phyloP scores from a whole-genome alignment of 1,284 basidiomycete genomes.

The Puccinia hordei region DNA sequence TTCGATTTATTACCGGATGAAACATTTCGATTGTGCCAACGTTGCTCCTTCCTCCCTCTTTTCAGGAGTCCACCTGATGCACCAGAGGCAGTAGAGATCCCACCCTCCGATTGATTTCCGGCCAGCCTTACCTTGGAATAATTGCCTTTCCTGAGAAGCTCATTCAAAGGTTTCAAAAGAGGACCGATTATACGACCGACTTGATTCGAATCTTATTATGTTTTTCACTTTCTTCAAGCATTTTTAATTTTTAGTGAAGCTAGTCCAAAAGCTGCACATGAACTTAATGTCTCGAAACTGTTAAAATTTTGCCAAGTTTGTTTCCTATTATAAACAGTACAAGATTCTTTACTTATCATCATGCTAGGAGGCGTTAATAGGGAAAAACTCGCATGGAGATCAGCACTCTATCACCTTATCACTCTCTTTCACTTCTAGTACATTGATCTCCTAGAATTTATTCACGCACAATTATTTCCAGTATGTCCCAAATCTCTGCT shows the following conservation, averaged over 20 bases:
- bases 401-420: neutral
- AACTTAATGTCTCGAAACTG: neutral
- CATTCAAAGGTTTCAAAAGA: neutral
- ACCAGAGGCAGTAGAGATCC: slow-evolving; percentile 30
- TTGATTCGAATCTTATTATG: neutral
- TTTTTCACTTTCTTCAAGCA: neutral
- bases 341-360: neutral
- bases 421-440: neutral
- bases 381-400: neutral
- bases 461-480: neutral
- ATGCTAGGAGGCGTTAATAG: neutral
- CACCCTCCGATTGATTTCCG: slow-evolving; percentile 14
- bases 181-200: neutral
- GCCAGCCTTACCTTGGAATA: neutral
- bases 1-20: neutral
- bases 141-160: neutral
- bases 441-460: neutral
- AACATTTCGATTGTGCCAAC: neutral
- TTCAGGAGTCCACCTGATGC: slow-evolving; percentile 41
- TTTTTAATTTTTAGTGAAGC: neutral
- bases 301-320: neutral
- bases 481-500: neutral
- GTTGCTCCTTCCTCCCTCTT: neutral
- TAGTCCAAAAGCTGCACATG: neutral
- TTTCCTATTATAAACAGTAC: neutral